A percentile compares a stretch with the other conserved stretches of the same genome.
Conservation (phyloP, 306 rosid genomes). For the Adenanthera pavonina region DNA sequence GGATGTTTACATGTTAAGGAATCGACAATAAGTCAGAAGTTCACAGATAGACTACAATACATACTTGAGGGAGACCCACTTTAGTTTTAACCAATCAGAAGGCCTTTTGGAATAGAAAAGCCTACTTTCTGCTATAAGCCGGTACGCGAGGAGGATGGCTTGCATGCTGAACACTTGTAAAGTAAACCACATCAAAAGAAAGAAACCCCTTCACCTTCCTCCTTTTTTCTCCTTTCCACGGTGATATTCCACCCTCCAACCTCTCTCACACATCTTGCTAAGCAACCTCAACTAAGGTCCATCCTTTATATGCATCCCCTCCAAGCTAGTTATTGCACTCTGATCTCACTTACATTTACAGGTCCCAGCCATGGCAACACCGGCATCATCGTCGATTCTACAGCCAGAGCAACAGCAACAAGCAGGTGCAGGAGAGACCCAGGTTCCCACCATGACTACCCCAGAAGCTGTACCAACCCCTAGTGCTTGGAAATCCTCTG, state of each 20-base stretch:
- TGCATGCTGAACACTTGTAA: conserved; percentile 36
- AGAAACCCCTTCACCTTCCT: background rate
- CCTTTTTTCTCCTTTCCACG: conserved; percentile 54
- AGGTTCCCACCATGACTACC: background rate
- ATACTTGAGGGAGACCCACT: background rate
- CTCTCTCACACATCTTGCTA: conserved; percentile 27
- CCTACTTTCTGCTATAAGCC: conserved; percentile 16
- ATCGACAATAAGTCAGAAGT: background rate
- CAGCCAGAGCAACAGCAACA: conserved; percentile 45
- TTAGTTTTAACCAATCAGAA: conserved; percentile 6
- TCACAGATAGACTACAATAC: background rate
- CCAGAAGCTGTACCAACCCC: conserved; percentile 36
- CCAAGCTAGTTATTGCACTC: background rate
- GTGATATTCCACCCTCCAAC: conserved; percentile 52
- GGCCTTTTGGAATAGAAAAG: background rate
- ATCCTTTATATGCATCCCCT: conserved; percentile 21
- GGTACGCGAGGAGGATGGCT: background rate
- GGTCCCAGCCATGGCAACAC: conserved; percentile 44
- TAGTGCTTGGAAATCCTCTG: conserved; percentile 55
- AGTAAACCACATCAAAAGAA: conserved; percentile 24
- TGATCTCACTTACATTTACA: background rate
- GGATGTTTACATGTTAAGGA: background rate
- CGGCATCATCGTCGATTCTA: conserved; percentile 31
- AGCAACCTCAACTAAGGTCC: conserved; percentile 21
- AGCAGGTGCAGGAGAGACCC: conserved; percentile 32